These are phyloP conservation scores for Penicillium sclerotiorum DNA, from an alignment of 2,329 filamentous ascomycete species.

Conservation along the genomic window DNA sequence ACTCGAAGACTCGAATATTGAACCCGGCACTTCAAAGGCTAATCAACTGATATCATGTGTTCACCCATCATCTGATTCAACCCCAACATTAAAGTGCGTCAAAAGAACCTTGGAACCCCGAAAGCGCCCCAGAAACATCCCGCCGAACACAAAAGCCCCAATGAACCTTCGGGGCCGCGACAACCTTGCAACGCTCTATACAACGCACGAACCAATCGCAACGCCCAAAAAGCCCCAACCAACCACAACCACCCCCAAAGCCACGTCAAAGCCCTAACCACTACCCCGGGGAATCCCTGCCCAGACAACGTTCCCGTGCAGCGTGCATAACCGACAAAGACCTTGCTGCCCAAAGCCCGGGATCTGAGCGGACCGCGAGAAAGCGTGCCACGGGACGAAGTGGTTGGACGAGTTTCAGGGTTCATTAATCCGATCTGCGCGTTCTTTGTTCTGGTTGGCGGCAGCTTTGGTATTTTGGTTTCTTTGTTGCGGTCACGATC, in stretches of 20 bases:
- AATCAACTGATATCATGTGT: too few relatives aligned
- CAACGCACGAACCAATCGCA: not conserved
- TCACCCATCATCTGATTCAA: too few relatives aligned
- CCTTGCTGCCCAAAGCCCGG: slow-evolving; percentile 8
- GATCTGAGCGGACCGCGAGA: slow-evolving; percentile 3
- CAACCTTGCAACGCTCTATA: not conserved
- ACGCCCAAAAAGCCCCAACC: not conserved
- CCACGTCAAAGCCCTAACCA: not conserved
- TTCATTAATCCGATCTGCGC: too few relatives aligned
- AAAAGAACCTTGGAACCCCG: too few relatives aligned
- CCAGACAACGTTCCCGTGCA: slow-evolving; percentile 4
- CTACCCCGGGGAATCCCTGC: slow-evolving; percentile 1
- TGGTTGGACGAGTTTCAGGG: too few relatives aligned
- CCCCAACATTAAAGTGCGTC: too few relatives aligned
- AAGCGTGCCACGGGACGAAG: too few relatives aligned
- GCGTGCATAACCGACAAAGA: slow-evolving; percentile 1
- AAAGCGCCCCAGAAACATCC: too few relatives aligned
- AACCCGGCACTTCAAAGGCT: too few relatives aligned
- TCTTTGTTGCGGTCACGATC: not conserved
- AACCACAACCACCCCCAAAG: not conserved
- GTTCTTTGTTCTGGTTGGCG: not conserved
- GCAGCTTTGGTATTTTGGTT: not conserved
- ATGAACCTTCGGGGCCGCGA: too few relatives aligned
- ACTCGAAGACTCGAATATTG: too few relatives aligned
- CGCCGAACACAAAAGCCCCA: too few relatives aligned